Base-by-base conservation (phyloP, 192 early-diverging fungal genomes). In the Geosiphon pyriformis region DNA sequence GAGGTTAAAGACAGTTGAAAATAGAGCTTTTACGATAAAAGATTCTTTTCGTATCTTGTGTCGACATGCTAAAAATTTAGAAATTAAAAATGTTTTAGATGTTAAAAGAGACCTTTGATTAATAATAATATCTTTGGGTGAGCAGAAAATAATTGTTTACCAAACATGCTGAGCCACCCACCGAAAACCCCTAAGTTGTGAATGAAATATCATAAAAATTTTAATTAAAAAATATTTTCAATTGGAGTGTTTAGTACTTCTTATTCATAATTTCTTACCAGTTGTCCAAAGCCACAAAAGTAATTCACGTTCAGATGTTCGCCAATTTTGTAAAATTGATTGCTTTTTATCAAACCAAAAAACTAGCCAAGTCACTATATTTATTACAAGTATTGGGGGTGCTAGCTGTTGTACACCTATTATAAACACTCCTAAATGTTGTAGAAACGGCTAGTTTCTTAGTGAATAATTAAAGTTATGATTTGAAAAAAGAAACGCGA, bases 241-340 rank as follows among this genome's bases (percentile, higher is more conserved):
- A 59, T 7, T 1, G 4, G 33, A 27, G 33, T 10, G 12, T n/a
- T 15, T 33, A 31, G 18, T 7, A 26, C 52, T 26, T 32, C 32
- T 23, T 59, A 59, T 4, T 61, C n/a, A n/a, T n/a, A n/a, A n/a
- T n/a, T n/a, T n/a, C n/a, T n/a, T 47, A 61, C 59, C 59, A 25
- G 59, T 61, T 17, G 59, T 61, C 59, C 59, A 61, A 32, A 61
- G 34, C 59, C 59, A 61, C 59, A 32, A 61, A 23, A 61, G 33
- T 47, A 61, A 61, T 61, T 61, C 59, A 22, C 59, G 59, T 47
- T 61, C 59, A 47, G 59, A 37, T 27, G 59, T 61, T 61, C 59
- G 17, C 59, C 59, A 61, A 37, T 61, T 61, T 25, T 47, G 37
- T 37, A 47, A 35, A 2, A 7, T 46, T 23, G 59, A 61, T 61